A percentile compares a stretch with the other conserved stretches of the same genome.
Conservation (phyloP, 2,329 filamentous ascomycete genomes). For the Nectriaceae sp. region DNA sequence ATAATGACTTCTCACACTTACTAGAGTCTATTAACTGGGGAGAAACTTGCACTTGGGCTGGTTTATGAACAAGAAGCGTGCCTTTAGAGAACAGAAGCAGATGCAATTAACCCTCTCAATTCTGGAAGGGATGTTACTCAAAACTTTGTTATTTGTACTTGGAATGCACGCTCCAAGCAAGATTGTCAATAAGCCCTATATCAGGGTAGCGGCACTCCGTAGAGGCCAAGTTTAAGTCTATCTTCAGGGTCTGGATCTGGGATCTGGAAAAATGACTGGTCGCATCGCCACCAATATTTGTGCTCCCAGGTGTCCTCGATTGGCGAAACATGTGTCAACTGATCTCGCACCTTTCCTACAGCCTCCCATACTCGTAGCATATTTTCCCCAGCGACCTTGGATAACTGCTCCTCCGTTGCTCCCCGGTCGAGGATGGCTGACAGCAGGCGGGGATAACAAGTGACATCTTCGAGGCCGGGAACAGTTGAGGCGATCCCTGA, state of each 20-base stretch:
- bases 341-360: neutral
- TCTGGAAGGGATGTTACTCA: no score
- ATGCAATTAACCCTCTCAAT: no score
- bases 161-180: no score
- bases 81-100: no score
- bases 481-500: neutral
- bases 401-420: constrained; percentile 15
- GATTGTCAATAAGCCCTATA: no score
- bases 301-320: neutral
- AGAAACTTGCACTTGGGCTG: no score
- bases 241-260: neutral
- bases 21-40: no score
- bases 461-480: neutral
- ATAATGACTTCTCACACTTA: no score
- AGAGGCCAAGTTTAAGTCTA: neutral
- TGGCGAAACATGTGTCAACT: neutral
- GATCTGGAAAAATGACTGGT: neutral
- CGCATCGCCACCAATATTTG: neutral
- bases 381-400: constrained; percentile 16
- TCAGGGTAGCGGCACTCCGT: neutral
- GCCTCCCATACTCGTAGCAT: constrained; percentile 4
- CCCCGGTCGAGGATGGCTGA: constrained; percentile 13
- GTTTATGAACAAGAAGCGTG: no score
- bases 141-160: no score
- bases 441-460: constrained; percentile 10